phyloP scores from a whole-genome alignment of 192 early-diverging fungal species.

The Entomortierella lignicola region DNA sequence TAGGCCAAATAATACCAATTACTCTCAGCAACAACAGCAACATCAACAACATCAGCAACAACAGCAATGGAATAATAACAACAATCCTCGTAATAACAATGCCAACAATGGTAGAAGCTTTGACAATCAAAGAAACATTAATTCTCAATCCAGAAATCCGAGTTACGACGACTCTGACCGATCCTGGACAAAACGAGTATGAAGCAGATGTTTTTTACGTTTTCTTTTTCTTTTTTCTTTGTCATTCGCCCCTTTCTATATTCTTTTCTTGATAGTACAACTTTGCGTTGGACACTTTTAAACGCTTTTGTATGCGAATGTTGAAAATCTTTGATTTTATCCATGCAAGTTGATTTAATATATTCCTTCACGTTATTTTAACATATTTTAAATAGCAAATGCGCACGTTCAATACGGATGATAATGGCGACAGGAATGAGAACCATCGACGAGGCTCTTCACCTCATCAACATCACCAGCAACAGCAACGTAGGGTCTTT shows the following conservation, averaged over 20 bases:
- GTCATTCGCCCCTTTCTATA: background rate
- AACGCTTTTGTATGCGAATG: too few relatives aligned
- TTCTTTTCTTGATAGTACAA: too few relatives aligned
- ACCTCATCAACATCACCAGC: background rate
- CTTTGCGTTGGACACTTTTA: too few relatives aligned
- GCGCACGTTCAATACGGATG: constrained; percentile 11
- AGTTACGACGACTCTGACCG: constrained; percentile 1
- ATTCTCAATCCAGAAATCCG: constrained; percentile 6
- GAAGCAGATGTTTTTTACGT: background rate
- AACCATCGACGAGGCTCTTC: background rate
- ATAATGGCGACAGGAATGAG: background rate
- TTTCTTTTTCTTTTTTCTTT: too few relatives aligned
- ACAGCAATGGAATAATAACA: background rate
- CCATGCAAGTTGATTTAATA: too few relatives aligned
- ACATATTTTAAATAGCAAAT: background rate
- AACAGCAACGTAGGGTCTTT: constrained; percentile 5
- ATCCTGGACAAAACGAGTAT: background rate
- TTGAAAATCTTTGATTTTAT: too few relatives aligned
- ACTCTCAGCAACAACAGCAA: background rate
- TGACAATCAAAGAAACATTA: background rate
- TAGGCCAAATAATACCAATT: background rate
- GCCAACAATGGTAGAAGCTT: background rate
- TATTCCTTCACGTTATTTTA: too few relatives aligned
- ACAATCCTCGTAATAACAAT: background rate
- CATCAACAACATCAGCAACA: constrained; percentile 1